Conservation (phyloP, 1,139 yeast species). For the Geotrichum carabidarum region DNA sequence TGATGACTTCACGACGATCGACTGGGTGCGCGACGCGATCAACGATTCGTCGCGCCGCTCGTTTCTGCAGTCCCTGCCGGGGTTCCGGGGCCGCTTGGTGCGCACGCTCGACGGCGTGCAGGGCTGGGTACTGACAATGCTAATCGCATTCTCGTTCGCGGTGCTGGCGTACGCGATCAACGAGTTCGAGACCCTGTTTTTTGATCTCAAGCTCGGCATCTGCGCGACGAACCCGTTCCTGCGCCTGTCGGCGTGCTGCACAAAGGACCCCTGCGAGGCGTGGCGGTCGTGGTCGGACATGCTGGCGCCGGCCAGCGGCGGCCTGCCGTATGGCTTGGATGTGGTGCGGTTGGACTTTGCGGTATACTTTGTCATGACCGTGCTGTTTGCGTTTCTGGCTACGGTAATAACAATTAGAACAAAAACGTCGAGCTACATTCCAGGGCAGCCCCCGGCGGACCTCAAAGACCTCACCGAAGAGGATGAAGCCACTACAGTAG, state of each 20-base stretch:
- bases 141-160: conserved; percentile 49
- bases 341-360: conserved; percentile 36
- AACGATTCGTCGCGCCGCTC: conserved; percentile 47
- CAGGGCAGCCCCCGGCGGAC: background rate
- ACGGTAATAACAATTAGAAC: conserved; percentile 49
- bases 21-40: conserved; percentile 55
- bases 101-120: conserved; percentile 37
- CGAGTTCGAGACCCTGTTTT: conserved; percentile 47
- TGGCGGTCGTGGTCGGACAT: conserved; percentile 51
- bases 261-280: conserved; percentile 34
- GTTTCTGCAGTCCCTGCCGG: conserved; percentile 38
- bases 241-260: conserved; percentile 47
- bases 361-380: conserved; percentile 43
- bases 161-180: conserved; percentile 52
- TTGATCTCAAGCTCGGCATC: conserved; percentile 54
- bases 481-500: background rate
- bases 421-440: conserved; percentile 39
- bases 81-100: conserved; percentile 35
- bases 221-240: conserved; percentile 48
- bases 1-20: conserved; percentile 66
- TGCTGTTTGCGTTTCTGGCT: conserved; percentile 45
- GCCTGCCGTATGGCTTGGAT: conserved; percentile 7
- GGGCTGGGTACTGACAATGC: conserved; percentile 50
- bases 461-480: background rate
- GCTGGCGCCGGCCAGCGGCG: background rate